Evolutionary conservation across 129 eudicot species (phyloP).

Genomic region (Gnaphalium uliginosum): DNA sequence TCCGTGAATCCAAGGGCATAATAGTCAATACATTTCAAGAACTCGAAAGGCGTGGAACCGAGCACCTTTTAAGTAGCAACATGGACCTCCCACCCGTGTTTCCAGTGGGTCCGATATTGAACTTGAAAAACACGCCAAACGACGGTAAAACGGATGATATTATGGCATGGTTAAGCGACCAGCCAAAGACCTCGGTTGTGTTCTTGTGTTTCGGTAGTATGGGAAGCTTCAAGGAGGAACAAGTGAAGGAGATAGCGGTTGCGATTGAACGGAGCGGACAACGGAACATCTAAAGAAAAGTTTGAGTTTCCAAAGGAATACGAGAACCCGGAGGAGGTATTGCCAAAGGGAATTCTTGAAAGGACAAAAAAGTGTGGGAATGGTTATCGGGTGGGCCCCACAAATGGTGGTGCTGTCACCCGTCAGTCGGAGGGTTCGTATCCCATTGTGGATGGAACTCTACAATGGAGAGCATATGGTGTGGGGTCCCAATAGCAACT

Average conservation of each 20-base stretch:
- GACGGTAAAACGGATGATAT: conserved; percentile 3
- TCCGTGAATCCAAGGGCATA: conserved; percentile 30
- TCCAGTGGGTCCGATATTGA: conserved; percentile 32
- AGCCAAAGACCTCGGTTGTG: conserved; percentile 43
- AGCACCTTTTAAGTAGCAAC: not conserved
- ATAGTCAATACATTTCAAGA: conserved; percentile 34
- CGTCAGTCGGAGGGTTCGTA: conserved; percentile 48
- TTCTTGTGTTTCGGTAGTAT: conserved; percentile 52
- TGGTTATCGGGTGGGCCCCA: conserved; percentile 58
- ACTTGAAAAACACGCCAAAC: not conserved
- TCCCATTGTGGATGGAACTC: conserved; percentile 73
- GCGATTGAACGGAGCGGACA: conserved; percentile 40
- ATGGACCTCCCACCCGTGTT: conserved; percentile 20
- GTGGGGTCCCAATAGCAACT: conserved; percentile 52
- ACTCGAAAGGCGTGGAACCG: conserved; percentile 23
- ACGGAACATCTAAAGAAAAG: not conserved
- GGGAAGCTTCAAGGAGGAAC: conserved; percentile 43
- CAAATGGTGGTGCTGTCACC: conserved; percentile 43
- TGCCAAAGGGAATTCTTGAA: conserved; percentile 46
- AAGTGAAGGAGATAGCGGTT: conserved; percentile 37
- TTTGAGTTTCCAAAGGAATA: conserved; percentile 36
- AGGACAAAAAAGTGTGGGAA: conserved; percentile 38
- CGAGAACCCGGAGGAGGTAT: conserved; percentile 21
- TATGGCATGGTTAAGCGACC: conserved; percentile 29
- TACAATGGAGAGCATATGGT: conserved; percentile 55